Conservation (phyloP, 2,329 filamentous ascomycete genomes). For the Trichoderma atroviride region DNA sequence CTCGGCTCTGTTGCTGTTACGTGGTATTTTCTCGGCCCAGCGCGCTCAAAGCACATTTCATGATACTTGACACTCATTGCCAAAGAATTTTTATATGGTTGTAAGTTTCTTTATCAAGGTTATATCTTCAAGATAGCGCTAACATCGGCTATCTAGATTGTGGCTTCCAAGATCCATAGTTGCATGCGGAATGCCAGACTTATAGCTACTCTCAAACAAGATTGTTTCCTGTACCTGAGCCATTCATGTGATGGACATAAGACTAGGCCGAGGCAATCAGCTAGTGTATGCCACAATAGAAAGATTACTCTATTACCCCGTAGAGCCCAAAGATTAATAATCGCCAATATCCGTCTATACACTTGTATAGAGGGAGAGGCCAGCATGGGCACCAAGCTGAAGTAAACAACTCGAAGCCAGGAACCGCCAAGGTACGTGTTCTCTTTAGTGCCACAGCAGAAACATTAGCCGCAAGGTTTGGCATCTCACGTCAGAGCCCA, state of each 20-base stretch:
- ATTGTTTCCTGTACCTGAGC: background rate
- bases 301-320: background rate
- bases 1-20: background rate
- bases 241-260: background rate
- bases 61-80: background rate
- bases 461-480: background rate
- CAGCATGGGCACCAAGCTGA: background rate
- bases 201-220: background rate
- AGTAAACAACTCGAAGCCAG: background rate
- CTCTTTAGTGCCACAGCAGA: background rate
- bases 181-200: background rate
- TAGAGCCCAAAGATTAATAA: background rate
- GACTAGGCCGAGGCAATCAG: background rate
- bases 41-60: background rate
- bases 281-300: background rate
- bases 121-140: background rate
- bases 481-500: constrained; percentile 16
- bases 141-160: background rate
- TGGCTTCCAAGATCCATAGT: background rate
- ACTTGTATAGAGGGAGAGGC: background rate
- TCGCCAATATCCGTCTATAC: background rate
- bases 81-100: background rate
- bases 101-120: background rate
- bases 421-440: background rate
- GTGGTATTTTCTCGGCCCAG: background rate